Evolutionary conservation across 1,284 basidiomycete species (phyloP).

Genomic region (Athelia sp.): DNA sequence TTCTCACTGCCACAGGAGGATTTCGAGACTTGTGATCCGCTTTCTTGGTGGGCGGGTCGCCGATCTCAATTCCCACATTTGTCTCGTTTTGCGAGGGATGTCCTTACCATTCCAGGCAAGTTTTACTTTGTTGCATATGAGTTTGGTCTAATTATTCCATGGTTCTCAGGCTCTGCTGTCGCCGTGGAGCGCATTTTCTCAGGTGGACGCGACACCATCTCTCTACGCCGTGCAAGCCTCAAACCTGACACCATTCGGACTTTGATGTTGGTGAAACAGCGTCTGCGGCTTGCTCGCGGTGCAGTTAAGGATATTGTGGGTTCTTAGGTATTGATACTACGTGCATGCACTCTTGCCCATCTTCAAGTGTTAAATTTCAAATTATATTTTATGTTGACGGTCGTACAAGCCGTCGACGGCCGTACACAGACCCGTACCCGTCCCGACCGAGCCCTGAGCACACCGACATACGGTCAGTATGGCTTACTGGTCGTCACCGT

Average conservation of each 20-base stretch:
- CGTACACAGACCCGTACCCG: too few species aligned
- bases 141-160: neutral
- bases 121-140: neutral
- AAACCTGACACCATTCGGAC: conserved; percentile 25
- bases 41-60: conserved; percentile 15
- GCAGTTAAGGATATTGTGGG: neutral
- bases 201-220: conserved; percentile 29
- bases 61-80: conserved; percentile 12
- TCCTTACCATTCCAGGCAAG: conserved; percentile 17
- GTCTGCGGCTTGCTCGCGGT: conserved; percentile 5
- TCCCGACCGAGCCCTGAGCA: too few species aligned
- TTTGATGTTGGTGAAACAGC: conserved; percentile 28
- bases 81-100: conserved; percentile 12
- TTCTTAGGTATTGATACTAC: neutral
- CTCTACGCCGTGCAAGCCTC: conserved; percentile 25
- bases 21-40: conserved; percentile 9
- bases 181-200: conserved; percentile 31
- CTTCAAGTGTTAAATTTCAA: too few species aligned
- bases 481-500: too few species aligned
- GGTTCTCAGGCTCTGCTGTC: conserved; percentile 24
- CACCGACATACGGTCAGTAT: too few species aligned
- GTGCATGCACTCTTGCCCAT: too few species aligned
- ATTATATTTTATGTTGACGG: too few species aligned
- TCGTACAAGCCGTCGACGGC: too few species aligned
- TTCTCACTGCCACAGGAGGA: conserved; percentile 9